phyloP scores from a whole-genome alignment of 2,329 filamentous ascomycete species.

The Apiospora phragmitis region DNA sequence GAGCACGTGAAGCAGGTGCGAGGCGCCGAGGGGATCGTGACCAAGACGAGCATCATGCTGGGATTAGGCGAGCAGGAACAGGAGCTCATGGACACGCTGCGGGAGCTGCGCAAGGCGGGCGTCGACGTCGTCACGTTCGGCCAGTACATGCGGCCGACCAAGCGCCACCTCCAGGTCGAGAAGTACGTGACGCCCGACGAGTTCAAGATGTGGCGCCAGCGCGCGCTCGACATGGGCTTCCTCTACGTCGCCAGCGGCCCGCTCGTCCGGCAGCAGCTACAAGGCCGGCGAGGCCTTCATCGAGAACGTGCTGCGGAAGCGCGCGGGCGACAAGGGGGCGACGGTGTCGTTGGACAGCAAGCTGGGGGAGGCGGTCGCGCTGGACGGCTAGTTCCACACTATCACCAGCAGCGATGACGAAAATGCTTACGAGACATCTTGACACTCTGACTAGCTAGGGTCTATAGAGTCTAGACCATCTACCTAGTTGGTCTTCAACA shows the following conservation, averaged over 20 bases:
- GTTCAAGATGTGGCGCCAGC: conserved; percentile 89
- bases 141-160: conserved; percentile 99
- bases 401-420: not conserved
- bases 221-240: conserved; percentile 93
- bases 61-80: conserved; percentile 90
- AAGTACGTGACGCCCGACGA: conserved; percentile 90
- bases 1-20: conserved; percentile 77
- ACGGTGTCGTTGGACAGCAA: conserved; percentile 10
- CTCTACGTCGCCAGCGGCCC: conserved; percentile 94
- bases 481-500: not conserved
- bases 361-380: not conserved
- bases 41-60: conserved; percentile 98
- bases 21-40: conserved; percentile 72
- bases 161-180: conserved; percentile 95
- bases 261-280: conserved; percentile 90
- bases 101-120: conserved; percentile 73
- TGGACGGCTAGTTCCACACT: not conserved
- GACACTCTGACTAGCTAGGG: not conserved
- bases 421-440: not conserved
- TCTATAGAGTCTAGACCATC: not conserved
- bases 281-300: conserved; percentile 99
- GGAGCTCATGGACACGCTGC: conserved; percentile 77
- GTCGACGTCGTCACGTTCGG: conserved; percentile 98
- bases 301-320: conserved; percentile 93
- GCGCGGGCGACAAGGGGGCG: conserved; percentile 48